Base-by-base conservation (phyloP, 208 protist species). In the Tritrichomonas musculus region DNA sequence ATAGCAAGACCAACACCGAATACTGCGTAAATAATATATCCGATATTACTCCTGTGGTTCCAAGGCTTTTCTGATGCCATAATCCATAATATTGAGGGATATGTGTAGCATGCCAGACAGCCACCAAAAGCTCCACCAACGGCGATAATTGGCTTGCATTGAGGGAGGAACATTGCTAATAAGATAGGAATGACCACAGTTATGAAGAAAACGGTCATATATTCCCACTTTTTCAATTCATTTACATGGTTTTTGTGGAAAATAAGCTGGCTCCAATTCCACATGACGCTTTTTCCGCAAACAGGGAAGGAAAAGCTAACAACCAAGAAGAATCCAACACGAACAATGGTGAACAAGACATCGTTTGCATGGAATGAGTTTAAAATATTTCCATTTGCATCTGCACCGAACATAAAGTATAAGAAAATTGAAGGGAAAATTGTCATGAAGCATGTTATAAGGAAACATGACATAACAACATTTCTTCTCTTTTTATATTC, bases 51-150 rank as follows among this genome's bases (percentile, higher is more conserved):
- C 73, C 73, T 53, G 73, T 82, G 33, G 22, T 20, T 47, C 41
- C 33, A 50, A 14, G 4, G n/a, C 8, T 50, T 36, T 53, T 3
- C 0, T 82, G 41, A 47, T 30, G 47, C 41, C 41, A 30, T 82
- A 4, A 82, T 0, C n/a, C 41, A 82, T 1, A 82, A 47, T 30
- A 82, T 9, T 30, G 73, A 33, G 5, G 73, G 73, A 36, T 47
- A 82, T 3, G 41, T 50, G 41, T 53, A 82, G 39, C 50, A n/a
- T 0, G 41, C 73, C 33, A 82, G 11, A 53, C 73, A 82, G 11
- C 73, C 73, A 50, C 73, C 73, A 41, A 82, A 30, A 50, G 73
- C 73, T 47, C 73, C 73, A 82, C 73, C 73, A 53, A 82, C 41
- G 41, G 14, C 41, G 41, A 82, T 33, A 53, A 82, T 82, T 82